Evolutionary conservation across 176 grass and related monocot genomes (phyloP).

Genomic region (Oryza meyeriana): DNA sequence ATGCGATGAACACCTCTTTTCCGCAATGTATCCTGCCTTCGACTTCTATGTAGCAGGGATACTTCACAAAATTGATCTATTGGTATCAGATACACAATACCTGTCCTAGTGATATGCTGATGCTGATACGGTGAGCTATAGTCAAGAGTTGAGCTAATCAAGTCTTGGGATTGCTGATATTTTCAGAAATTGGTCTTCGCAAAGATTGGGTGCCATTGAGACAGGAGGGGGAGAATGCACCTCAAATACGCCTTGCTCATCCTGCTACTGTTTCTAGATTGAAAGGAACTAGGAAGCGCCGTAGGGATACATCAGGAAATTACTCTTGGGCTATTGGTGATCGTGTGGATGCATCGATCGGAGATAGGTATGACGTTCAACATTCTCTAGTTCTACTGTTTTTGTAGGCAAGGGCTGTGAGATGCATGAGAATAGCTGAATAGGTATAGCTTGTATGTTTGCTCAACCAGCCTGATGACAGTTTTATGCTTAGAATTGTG

Average conservation of each 20-base stretch:
- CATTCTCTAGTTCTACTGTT: constrained; percentile 14
- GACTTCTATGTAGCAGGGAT: neutral
- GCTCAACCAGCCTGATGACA: neutral
- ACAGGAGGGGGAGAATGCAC: constrained; percentile 52
- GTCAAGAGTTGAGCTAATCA: neutral
- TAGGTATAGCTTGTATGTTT: neutral
- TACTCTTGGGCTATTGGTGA: constrained; percentile 80
- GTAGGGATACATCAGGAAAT: constrained; percentile 63
- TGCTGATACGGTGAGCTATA: neutral
- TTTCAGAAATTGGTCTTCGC: constrained; percentile 53
- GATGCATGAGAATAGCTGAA: neutral
- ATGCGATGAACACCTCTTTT: neutral
- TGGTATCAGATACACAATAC: neutral
- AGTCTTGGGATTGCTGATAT: constrained; percentile 28
- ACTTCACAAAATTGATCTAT: neutral
- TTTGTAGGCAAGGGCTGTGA: neutral
- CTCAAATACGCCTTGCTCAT: constrained; percentile 66
- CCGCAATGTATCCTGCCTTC: neutral
- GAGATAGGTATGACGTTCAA: constrained; percentile 62
- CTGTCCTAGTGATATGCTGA: neutral
- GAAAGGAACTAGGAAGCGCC: constrained; percentile 81
- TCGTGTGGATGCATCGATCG: constrained; percentile 74
- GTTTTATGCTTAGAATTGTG: neutral
- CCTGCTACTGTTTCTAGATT: constrained; percentile 58
- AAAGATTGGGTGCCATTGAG: constrained; percentile 67